Conservation (phyloP, 257 asterid species). For the Scutellaria barbata region DNA sequence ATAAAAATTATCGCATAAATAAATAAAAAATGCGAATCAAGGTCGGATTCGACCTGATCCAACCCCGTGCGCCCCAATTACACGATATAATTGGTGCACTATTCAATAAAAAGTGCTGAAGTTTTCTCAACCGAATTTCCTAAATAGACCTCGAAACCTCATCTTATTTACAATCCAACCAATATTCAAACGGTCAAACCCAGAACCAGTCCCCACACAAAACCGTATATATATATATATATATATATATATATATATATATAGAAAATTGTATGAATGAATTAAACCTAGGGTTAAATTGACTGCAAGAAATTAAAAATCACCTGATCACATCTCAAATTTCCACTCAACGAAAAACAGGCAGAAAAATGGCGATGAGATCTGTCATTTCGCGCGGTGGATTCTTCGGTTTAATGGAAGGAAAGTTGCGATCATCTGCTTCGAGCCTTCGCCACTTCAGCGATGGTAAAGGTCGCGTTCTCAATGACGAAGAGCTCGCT, state of each 20-base stretch:
- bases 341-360: not conserved
- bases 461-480: slow-evolving; percentile 66
- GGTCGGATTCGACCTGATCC: too few species aligned
- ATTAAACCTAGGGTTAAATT: slow-evolving; percentile 20
- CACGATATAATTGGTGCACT: too few species aligned
- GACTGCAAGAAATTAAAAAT: slow-evolving; percentile 19
- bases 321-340: slow-evolving; percentile 19
- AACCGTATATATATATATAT: too few species aligned
- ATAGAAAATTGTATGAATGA: not conserved
- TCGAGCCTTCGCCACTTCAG: slow-evolving; percentile 47
- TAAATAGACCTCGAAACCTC: too few species aligned
- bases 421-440: slow-evolving; percentile 39
- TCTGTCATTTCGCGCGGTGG: slow-evolving; percentile 53
- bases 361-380: slow-evolving; percentile 46
- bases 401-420: slow-evolving; percentile 32
- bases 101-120: too few species aligned
- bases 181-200: too few species aligned
- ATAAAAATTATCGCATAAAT: too few species aligned
- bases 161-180: too few species aligned
- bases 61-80: too few species aligned
- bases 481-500: slow-evolving; percentile 90
- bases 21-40: too few species aligned
- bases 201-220: too few species aligned
- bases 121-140: too few species aligned
- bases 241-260: not conserved